Percentiles rank a stretch among this genome's conserved stretches.
Conservation (phyloP, 2,329 filamentous ascomycete species). For the Leptographium lundbergii region DNA sequence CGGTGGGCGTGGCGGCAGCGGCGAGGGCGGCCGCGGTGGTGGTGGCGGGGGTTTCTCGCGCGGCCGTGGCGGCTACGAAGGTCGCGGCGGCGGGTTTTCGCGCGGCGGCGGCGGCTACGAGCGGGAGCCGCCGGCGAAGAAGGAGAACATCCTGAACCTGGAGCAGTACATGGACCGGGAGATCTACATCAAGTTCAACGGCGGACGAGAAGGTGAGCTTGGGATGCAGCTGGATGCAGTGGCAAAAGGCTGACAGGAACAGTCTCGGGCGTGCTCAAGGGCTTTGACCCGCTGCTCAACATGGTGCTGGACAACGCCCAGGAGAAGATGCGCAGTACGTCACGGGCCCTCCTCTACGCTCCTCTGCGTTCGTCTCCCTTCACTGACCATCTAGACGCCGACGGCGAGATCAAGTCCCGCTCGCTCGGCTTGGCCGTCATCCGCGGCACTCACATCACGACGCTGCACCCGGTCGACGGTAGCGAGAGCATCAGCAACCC, state of each 20-base stretch:
- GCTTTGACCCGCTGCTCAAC: slow-evolving; percentile 97
- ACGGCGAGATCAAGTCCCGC: slow-evolving; percentile 75
- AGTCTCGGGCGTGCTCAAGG: slow-evolving; percentile 86
- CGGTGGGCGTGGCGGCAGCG: slow-evolving; percentile 7
- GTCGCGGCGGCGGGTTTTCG: slow-evolving; percentile 5
- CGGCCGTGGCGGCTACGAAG: slow-evolving; percentile 3
- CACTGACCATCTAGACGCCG: slow-evolving; percentile 56
- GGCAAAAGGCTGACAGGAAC: slow-evolving; percentile 1
- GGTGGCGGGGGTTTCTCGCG: slow-evolving; percentile 13
- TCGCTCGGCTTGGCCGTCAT: slow-evolving; percentile 79
- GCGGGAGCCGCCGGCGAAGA: slow-evolving; percentile 69
- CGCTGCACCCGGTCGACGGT: slow-evolving; percentile 85
- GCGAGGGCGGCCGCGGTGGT: slow-evolving; percentile 27
- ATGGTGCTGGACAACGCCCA: slow-evolving; percentile 89
- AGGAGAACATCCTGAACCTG: slow-evolving; percentile 95
- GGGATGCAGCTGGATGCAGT: too few species aligned
- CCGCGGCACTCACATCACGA: slow-evolving; percentile 80
- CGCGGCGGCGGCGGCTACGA: slow-evolving; percentile 3
- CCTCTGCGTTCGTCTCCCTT: too few species aligned
- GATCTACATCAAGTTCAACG: slow-evolving; percentile 92
- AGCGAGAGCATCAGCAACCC: slow-evolving; percentile 95
- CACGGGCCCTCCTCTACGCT: not conserved
- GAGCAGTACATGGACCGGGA: slow-evolving; percentile 95
- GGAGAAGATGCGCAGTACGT: slow-evolving; percentile 72
- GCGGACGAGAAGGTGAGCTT: slow-evolving; percentile 68